Evolutionary conservation across 495 filamentous ascomycete species (phyloP), one percentile per base, ranked within the genome.

Genomic region (Podospora pseudoanserina): DNA sequence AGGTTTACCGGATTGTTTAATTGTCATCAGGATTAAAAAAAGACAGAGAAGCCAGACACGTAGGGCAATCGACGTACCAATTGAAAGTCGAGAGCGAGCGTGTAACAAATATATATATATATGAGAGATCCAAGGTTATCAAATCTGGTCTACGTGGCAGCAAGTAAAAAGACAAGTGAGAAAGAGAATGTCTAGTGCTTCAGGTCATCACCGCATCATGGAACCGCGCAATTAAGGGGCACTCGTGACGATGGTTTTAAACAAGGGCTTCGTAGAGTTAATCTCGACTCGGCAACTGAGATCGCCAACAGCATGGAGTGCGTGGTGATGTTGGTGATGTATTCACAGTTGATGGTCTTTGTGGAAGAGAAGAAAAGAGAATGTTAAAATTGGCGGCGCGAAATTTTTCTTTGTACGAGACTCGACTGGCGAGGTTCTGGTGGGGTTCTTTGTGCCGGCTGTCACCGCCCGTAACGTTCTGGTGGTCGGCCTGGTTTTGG

Each of bases 221-320:
- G 92, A 80, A 89, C 89, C 76, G 72, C 77, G 66, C 92, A 79
- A 84, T 77, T 73, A 49, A 49, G 85, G 82, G 89, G 89, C 92
- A 91, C 94, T 98, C 94, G 91, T 92, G 90, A 92, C 88, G 88
- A 97, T 93, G 94, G 94, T 98, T 98, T 98, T 98, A 92, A 86
- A 68, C 92, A 89, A 91, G 87, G 90, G 87, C 83, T 67, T 81
- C 62, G 69, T 66, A 68, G 68, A 80, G 81, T 83, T 69, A 68
- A 78, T 82, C 82, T 82, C 75, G 81, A 84, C 94, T 86, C 88
- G 92, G 89, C 87, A 91, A 91, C 89, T 90, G 39, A 90, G 93
- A 84, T 91, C 87, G 88, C 84, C 90, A 93, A 90, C 83, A 83
- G 87, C 90, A 88, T 91, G 79, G 85, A 75, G 71, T 57, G 70